phyloP scores from a whole-genome alignment of 2,329 filamentous ascomycete genomes.

The Claviceps arundinis region DNA sequence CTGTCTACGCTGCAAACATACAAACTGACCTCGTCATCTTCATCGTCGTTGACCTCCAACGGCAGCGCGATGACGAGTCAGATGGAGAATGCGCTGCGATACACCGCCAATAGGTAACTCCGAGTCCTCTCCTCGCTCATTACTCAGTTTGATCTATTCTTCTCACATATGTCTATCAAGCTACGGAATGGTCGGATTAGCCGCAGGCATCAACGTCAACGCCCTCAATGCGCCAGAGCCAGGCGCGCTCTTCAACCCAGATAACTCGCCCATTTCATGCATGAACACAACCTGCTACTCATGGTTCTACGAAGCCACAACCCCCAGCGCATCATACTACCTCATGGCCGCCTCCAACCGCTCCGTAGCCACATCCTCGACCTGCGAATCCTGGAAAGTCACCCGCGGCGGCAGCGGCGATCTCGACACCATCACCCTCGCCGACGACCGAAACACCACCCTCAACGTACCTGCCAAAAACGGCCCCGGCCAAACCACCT shows the following conservation, averaged over 20 bases:
- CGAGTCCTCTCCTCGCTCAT: not conserved
- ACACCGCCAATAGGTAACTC: constrained; percentile 27
- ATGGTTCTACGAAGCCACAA: constrained; percentile 23
- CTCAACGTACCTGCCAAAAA: constrained; percentile 15
- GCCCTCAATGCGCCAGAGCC: constrained; percentile 13
- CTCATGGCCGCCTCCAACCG: constrained; percentile 19
- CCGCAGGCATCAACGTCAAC: constrained; percentile 11
- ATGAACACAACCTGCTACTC: constrained; percentile 19
- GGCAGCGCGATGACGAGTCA: constrained; percentile 4
- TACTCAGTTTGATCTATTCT: no score
- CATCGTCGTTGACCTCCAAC: not conserved
- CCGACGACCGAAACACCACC: constrained; percentile 10
- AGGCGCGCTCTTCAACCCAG: constrained; percentile 18
- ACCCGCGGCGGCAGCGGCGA: constrained; percentile 19
- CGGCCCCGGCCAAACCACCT: constrained; percentile 23
- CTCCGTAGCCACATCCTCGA: constrained; percentile 16
- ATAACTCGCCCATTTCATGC: constrained; percentile 18
- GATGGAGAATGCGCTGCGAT: constrained; percentile 21
- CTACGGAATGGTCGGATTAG: constrained; percentile 8
- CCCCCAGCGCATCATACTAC: constrained; percentile 7
- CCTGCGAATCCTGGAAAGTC: constrained; percentile 19
- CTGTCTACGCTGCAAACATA: constrained; percentile 21
- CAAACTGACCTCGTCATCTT: constrained; percentile 12
- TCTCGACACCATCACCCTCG: constrained; percentile 14
- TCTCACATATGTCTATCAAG: not conserved